Evolutionary conservation across 2,329 filamentous ascomycete species (phyloP).

Genomic region (Teratosphaeria gauchensis): DNA sequence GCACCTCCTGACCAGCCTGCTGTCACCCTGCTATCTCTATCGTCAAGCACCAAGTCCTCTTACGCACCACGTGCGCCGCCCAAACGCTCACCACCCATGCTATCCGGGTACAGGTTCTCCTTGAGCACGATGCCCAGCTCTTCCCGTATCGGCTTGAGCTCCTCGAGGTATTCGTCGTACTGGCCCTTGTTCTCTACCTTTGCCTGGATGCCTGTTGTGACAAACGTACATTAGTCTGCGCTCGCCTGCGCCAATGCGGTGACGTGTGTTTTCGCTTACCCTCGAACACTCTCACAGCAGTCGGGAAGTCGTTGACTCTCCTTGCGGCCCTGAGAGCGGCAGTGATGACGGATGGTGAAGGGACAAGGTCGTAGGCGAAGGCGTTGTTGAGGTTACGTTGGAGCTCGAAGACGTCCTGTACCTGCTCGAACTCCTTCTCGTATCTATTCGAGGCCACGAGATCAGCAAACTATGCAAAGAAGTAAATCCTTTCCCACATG

Average conservation of each 20-base stretch:
- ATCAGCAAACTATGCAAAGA: background rate
- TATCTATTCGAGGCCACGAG: constrained; percentile 52
- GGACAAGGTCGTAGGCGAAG: constrained; percentile 99
- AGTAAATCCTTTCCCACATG: background rate
- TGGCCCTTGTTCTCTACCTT: constrained; percentile 98
- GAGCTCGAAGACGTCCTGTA: constrained; percentile 99
- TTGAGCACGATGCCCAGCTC: constrained; percentile 86
- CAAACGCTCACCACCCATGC: constrained; percentile 3
- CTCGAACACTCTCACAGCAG: constrained; percentile 96
- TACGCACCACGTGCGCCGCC: background rate
- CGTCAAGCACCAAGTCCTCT: background rate
- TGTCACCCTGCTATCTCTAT: background rate
- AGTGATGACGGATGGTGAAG: constrained; percentile 79
- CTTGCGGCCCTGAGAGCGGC: constrained; percentile 89
- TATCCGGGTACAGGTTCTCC: constrained; percentile 77
- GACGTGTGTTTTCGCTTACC: constrained; percentile 50
- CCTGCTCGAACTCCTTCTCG: constrained; percentile 96
- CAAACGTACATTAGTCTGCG: background rate
- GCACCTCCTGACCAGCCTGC: background rate
- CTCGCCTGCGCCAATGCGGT: background rate
- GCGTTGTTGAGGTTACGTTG: constrained; percentile 97
- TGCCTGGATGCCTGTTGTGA: constrained; percentile 76
- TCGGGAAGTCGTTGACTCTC: constrained; percentile 97
- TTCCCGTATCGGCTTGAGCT: constrained; percentile 85
- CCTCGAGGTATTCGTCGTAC: constrained; percentile 91